Evolutionary conservation across 192 early-diverging fungal genomes (phyloP), one percentile per base, ranked within the genome.

Genomic region (Martensiomyces pterosporus): DNA sequence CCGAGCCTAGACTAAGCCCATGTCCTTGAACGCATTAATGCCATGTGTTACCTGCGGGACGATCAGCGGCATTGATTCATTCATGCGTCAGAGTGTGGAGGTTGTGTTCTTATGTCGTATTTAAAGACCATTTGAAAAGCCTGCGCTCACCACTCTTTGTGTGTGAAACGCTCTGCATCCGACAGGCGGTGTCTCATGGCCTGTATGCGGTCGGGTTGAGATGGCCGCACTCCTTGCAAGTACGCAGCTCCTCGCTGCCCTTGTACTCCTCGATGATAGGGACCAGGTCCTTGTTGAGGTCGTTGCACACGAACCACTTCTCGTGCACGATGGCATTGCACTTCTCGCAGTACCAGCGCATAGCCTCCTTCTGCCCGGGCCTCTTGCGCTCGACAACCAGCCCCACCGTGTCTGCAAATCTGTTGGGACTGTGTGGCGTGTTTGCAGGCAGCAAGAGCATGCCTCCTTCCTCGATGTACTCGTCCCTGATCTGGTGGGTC

Each of bases 381-480:
- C 96, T 57, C 51, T 89, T 88, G 52, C 87, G 78, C 67, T 99
- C 96, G 49, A 99, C 78, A 13, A 99, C 96, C n/a, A 99, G 72
- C 8, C 96, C 96, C 45, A 99, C 76, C 0, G 96, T 97, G 48
- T 99, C 66, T n/a, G 79, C 87, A 60, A 88, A 96, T 22, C 96
- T 79, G 39, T 90, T 85, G 13, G 96, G 96, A 61, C 92, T 94
- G 57, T 99, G 96, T 3, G 96, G 96, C n/a, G 82, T 81, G 63
- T 86, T 85, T 18, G 79, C 92, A 35, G 96, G 94, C 60, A 99
- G 57, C 48, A 99, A 67, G 54, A 96, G 88, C 96, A 99, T 97
- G 22, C 92, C 92, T 16, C 94, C 94, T 65, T 99, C 93, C 37
- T 79, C 73, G 68, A 99, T 88, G 37, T 76, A 69, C 45, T 94